Evolutionary conservation across 768 basidiomycete species (phyloP), one percentile per base, ranked within the genome.

Genomic region (Mycena galericulata): DNA sequence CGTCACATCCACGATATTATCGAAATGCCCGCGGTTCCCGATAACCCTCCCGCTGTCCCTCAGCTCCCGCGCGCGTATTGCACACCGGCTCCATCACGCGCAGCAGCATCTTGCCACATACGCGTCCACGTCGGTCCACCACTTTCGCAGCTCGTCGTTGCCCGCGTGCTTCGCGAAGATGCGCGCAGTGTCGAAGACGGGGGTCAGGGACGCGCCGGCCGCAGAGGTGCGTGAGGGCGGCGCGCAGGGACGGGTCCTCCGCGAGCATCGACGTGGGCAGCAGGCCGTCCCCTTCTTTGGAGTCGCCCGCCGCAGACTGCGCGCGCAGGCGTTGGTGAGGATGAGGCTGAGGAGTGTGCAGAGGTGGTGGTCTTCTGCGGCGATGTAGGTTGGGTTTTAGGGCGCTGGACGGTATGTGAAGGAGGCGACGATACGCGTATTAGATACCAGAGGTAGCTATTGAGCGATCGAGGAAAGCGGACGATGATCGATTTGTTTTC

Each of bases 251-350:
- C 84, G 15, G 92, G 41, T 71, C 86, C 38, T 84, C 79, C 51
- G 87, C 81, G 74, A 97, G 82, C 7, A 83, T 76, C 2, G 85
- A 80, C 71, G 94, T 89, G 81, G 89, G 68, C 1, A 53, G 29
- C 24, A 62, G 22, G 54, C 53, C 73, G 76, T n/a, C 67, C 81
- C 83, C 69, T 74, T 74, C 3, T 72, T 77, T 58, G 73, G 60
- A 40, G 65, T 38, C 69, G 3, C 29, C 29, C 29, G 4, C 24
- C 24, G 87, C 89, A 98, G 89, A 78, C 97, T 97, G 74, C 96
- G 92, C 32, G 93, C 91, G 81, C 97, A 94, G 0, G 93, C 92
- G 82, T 99, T 99, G 76, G 97, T 97, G 69, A 96, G 85, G 74
- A 98, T 84, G 74, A 98, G 91, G 46, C 88, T 88, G 67, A 94